Evolutionary conservation across 768 basidiomycete species (phyloP).

Genomic region (Cystofilobasidium capitatum): DNA sequence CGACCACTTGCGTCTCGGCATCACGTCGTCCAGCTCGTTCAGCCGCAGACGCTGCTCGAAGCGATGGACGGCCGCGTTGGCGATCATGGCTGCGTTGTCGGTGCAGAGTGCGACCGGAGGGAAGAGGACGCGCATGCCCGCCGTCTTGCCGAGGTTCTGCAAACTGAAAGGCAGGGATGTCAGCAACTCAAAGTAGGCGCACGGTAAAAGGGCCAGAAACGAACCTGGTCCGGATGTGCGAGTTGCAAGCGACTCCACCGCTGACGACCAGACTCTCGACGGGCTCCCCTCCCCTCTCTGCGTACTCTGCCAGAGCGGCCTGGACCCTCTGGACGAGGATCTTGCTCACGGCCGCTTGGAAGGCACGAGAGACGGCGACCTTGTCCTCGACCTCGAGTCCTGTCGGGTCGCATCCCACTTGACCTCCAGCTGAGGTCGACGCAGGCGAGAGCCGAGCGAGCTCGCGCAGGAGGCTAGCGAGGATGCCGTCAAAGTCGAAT

Average conservation of each 20-base stretch:
- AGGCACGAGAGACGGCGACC: conserved; percentile 52
- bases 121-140: conserved; percentile 4
- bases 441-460: neutral
- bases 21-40: conserved; percentile 1
- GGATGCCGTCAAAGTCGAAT: conserved; percentile 2
- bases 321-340: conserved; percentile 68
- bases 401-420: neutral
- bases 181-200: neutral
- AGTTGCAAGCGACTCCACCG: conserved; percentile 89
- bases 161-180: conserved; percentile 12
- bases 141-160: neutral
- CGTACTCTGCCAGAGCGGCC: conserved; percentile 46
- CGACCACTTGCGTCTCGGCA: conserved; percentile 3
- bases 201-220: neutral
- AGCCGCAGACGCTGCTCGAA: neutral
- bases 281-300: conserved; percentile 32
- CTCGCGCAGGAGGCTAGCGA: neutral
- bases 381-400: neutral
- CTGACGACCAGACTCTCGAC: conserved; percentile 65
- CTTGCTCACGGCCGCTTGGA: conserved; percentile 59
- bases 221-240: conserved; percentile 56
- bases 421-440: too few relatives aligned
- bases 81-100: conserved; percentile 15
- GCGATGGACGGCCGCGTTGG: conserved; percentile 9
- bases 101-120: conserved; percentile 13